A percentile compares a stretch with the other conserved stretches of the same genome.
Evolutionary conservation across 1,284 basidiomycete genomes (phyloP).

Genomic region (Pterulicium gracile): DNA sequence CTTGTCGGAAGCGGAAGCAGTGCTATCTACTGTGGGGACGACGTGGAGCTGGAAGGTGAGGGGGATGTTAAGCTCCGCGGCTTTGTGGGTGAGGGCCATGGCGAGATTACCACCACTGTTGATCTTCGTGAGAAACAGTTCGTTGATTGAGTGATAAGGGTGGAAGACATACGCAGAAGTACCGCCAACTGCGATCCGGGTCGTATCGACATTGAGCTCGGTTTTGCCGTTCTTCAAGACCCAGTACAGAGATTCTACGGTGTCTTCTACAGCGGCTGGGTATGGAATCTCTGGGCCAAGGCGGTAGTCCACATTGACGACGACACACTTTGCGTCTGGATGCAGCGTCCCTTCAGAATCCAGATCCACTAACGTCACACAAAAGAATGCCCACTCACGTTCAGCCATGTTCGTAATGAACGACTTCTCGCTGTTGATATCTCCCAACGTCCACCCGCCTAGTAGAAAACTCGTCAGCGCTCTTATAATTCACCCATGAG

Average conservation of each 20-base stretch:
- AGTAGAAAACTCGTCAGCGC: conserved; percentile 1
- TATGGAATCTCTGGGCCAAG: conserved; percentile 67
- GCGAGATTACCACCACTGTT: conserved; percentile 63
- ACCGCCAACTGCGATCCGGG: conserved; percentile 47
- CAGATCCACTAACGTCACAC: no score
- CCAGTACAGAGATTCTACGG: conserved; percentile 57
- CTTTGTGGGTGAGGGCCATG: conserved; percentile 55
- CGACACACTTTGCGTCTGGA: conserved; percentile 36
- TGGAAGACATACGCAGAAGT: conserved; percentile 44
- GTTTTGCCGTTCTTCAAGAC: conserved; percentile 32
- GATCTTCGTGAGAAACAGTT: no score
- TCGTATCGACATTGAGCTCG: conserved; percentile 28
- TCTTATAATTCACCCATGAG: neutral
- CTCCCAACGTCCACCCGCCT: conserved; percentile 67
- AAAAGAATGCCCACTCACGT: conserved; percentile 23
- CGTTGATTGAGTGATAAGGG: neutral
- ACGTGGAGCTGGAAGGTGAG: conserved; percentile 54
- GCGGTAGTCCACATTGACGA: conserved; percentile 63
- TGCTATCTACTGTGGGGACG: conserved; percentile 62
- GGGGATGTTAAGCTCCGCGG: conserved; percentile 36
- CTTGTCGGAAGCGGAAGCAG: conserved; percentile 21
- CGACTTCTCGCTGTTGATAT: conserved; percentile 43
- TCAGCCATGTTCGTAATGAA: conserved; percentile 50
- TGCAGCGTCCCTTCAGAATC: no score
- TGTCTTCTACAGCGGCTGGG: conserved; percentile 67